Evolutionary conservation across 129 eudicot species (phyloP), one percentile per base, ranked within the genome.

Genomic region (Flaveria ramosissima): DNA sequence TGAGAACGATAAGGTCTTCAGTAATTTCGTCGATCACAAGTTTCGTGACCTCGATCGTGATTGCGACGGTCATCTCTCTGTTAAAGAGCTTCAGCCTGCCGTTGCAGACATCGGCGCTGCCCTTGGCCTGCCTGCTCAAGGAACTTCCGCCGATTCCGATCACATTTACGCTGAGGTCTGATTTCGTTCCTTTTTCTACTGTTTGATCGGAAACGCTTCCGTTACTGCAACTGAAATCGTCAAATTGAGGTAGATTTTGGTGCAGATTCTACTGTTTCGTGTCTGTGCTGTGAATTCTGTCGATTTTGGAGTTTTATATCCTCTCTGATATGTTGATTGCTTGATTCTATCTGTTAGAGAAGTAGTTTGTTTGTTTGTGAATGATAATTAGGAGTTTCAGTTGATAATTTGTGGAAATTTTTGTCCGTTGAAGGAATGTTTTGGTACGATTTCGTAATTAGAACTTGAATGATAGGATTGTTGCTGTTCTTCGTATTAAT

Each of bases 81-180:
- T 91, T 66, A 82, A 87, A 62, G 98, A 94, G 79, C 80, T 94
- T 1, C 92, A 89, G 55, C 97, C 98, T 47, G 97, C 97, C 41
- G 97, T 94, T 11, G 87, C 92, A 13, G 96, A 94, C 80, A 85
- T 91, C 27, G 98, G 97, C 66, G 86, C 88, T 48, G 98, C 97
- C 60, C 90, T 94, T 50, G 98, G 98, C 17, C 80, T 93, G 65
- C 97, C 96, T 41, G 74, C 93, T 57, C 91, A 83, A 43, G 97
- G 97, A 23, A 15, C 97, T 70, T 89, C 97, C 42, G 71, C 97
- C 9, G 80, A 86, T 24, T 91, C 97, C 48, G 98, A 91, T 83
- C 93, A 85, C 78, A 94, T 94, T 83, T 94, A 94, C 60, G 81
- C 96, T 20, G 86, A 94, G 98, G 98, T 93, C 50, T 10, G 7